These are phyloP conservation scores for Aspergillus fumigatiaffinis DNA, from an alignment of 2,329 filamentous ascomycete species.

Conservation along the genomic window DNA sequence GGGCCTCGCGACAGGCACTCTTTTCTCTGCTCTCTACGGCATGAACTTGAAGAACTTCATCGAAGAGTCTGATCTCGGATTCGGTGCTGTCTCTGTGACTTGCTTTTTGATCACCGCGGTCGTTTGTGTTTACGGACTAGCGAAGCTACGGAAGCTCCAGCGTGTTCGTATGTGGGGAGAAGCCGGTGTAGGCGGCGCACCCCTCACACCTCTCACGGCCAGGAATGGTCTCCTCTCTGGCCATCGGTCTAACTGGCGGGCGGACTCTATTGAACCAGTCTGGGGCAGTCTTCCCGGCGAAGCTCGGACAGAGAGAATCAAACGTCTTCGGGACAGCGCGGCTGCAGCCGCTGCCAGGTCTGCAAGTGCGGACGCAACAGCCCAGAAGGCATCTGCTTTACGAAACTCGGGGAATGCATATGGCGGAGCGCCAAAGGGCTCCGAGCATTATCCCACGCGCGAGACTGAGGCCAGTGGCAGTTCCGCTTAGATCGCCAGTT, in stretches of 20 bases:
- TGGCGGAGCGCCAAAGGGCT: not conserved
- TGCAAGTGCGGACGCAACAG: constrained; percentile 9
- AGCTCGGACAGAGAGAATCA: constrained; percentile 34
- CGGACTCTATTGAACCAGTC: constrained; percentile 41
- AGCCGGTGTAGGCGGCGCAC: constrained; percentile 37
- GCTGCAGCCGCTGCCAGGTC: constrained; percentile 10
- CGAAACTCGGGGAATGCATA: not conserved
- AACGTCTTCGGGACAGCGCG: constrained; percentile 31
- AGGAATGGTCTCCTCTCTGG: constrained; percentile 19
- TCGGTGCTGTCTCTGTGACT: constrained; percentile 66
- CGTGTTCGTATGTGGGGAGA: constrained; percentile 81
- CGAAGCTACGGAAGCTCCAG: constrained; percentile 79
- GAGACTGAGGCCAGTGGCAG: not conserved
- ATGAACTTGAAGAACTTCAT: constrained; percentile 99
- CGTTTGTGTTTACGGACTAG: constrained; percentile 79
- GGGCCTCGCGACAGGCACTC: constrained; percentile 89
- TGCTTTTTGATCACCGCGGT: constrained; percentile 70
- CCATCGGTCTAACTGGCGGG: constrained; percentile 39
- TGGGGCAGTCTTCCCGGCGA: constrained; percentile 39
- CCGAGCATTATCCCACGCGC: not conserved
- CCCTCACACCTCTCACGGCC: constrained; percentile 24
- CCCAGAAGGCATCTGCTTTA: constrained; percentile 4
- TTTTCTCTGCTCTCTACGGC: constrained; percentile 96
- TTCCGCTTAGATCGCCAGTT: not conserved
- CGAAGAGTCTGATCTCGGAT: constrained; percentile 87